These are phyloP conservation scores for Xylariaceae sp. DNA, from an alignment of 2,329 filamentous ascomycete genomes.

Conservation along the genomic window DNA sequence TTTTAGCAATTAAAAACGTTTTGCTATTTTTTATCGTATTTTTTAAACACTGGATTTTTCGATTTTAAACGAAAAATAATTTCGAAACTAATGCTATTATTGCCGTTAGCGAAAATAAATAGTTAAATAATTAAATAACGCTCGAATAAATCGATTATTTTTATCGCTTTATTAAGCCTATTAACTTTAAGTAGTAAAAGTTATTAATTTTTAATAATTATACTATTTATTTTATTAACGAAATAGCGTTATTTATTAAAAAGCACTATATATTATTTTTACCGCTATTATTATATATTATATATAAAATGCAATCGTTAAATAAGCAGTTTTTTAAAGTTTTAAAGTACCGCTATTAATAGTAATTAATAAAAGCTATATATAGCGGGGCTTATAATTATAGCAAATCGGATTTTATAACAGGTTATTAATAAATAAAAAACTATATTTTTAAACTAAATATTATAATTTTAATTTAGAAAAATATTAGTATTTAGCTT, in stretches of 20 bases:
- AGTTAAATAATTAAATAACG: background rate
- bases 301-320: too few relatives aligned
- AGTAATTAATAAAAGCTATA: background rate
- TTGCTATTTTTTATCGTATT: background rate
- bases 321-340: background rate
- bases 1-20: background rate
- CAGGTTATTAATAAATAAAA: too few relatives aligned
- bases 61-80: too few relatives aligned
- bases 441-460: too few relatives aligned
- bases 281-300: background rate
- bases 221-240: background rate
- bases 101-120: too few relatives aligned
- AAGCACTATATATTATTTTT: background rate
- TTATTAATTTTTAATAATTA: background rate
- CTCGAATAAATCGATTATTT: too few relatives aligned
- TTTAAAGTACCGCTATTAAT: background rate
- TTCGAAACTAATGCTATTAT: too few relatives aligned
- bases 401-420: too few relatives aligned
- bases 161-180: background rate
- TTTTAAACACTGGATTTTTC: background rate
- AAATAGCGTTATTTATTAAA: background rate
- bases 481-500: too few relatives aligned
- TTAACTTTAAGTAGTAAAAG: background rate
- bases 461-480: too few relatives aligned
- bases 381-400: too few relatives aligned